phyloP scores from a whole-genome alignment of 1,284 basidiomycete genomes.

The Ganoderma lingzhi region DNA sequence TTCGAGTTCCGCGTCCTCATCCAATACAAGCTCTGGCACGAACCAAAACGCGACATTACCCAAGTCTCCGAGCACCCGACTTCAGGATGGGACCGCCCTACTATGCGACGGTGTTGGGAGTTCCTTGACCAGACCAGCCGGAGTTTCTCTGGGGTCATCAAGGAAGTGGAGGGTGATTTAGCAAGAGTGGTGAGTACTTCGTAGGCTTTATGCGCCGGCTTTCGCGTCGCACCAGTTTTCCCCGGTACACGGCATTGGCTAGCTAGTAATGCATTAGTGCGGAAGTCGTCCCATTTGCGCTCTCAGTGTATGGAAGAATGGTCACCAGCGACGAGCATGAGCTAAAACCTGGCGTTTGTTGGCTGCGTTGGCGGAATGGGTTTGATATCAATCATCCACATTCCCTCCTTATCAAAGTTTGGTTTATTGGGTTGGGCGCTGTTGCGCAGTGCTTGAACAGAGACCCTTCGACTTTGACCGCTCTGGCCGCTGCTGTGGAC shows the following conservation, averaged over 20 bases:
- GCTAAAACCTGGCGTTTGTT: neutral
- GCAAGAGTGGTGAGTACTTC: constrained; percentile 81
- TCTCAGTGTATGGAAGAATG: neutral
- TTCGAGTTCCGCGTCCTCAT: constrained; percentile 81
- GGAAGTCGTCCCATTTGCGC: neutral
- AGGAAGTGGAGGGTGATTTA: constrained; percentile 95
- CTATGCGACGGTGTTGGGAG: constrained; percentile 93
- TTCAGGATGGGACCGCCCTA: constrained; percentile 83
- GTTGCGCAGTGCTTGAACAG: neutral
- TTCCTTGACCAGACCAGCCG: constrained; percentile 91
- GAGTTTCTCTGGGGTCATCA: constrained; percentile 94
- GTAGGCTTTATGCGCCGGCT: neutral
- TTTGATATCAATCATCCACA: neutral
- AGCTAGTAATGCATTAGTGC: neutral
- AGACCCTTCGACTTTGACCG: neutral
- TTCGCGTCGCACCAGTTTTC: neutral
- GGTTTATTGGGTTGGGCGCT: neutral
- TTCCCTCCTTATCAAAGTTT: neutral
- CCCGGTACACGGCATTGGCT: neutral
- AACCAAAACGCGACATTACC: constrained; percentile 83
- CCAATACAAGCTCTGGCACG: constrained; percentile 84
- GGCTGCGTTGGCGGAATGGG: neutral
- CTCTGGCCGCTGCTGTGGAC: neutral
- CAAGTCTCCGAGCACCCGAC: constrained; percentile 72
- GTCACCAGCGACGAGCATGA: neutral